A percentile compares a stretch with the other conserved stretches of the same genome.
phyloP scores from a whole-genome alignment of 1,284 basidiomycete genomes.

The Vanrija pseudolonga region DNA sequence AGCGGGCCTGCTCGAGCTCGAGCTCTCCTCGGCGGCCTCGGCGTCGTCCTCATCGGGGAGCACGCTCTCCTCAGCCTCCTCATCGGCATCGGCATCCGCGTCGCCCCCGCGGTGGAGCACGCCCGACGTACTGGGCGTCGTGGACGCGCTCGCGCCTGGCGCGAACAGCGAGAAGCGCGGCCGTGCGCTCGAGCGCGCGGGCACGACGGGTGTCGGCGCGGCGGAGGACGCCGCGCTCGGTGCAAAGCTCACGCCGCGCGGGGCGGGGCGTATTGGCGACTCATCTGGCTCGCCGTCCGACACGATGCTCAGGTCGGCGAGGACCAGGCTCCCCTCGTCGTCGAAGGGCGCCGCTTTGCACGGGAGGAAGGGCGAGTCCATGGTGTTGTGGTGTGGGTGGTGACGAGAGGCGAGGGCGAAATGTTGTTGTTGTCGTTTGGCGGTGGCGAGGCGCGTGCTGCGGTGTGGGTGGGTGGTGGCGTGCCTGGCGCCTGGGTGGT shows the following conservation, averaged over 20 bases:
- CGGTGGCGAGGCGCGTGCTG: too few species aligned
- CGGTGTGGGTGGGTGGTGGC: too few species aligned
- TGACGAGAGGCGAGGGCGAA: too few species aligned
- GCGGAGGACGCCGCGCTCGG: not conserved
- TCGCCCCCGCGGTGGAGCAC: not conserved
- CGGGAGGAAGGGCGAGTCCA: slow-evolving; percentile 16
- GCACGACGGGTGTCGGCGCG: not conserved
- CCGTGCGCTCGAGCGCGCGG: not conserved
- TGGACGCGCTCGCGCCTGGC: not conserved
- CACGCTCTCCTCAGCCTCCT: too few species aligned
- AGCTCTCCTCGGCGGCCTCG: not conserved
- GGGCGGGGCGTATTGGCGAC: not conserved
- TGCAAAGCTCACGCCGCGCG: not conserved
- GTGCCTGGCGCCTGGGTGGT: too few species aligned
- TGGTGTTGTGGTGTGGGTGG: not conserved
- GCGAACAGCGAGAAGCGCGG: slow-evolving; percentile 23
- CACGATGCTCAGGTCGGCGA: slow-evolving; percentile 13
- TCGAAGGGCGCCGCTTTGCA: not conserved
- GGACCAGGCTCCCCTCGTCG: not conserved
- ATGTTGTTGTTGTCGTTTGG: not conserved
- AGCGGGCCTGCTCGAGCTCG: not conserved
- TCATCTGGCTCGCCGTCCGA: not conserved
- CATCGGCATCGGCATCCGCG: slow-evolving; percentile 1
- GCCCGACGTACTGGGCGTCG: not conserved
- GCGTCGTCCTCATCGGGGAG: not conserved